These are phyloP conservation scores for Trichophyton benhamiae DNA, from an alignment of 2,329 filamentous ascomycete species.

Conservation along the genomic window DNA sequence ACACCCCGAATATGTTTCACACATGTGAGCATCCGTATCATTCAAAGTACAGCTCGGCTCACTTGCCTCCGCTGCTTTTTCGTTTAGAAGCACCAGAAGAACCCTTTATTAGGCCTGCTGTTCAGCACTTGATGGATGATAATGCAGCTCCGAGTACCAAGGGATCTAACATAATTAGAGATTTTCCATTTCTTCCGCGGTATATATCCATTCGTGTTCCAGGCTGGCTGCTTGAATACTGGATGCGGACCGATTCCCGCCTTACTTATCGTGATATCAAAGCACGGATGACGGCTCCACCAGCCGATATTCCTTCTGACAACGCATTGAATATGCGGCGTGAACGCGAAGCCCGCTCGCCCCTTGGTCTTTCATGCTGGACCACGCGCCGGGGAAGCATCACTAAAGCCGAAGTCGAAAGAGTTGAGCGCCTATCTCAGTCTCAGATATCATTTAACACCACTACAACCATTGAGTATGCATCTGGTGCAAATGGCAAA, in stretches of 20 bases:
- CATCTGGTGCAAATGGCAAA: background rate
- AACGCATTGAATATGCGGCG: conserved; percentile 21
- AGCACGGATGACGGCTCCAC: conserved; percentile 18
- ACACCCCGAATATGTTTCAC: conserved; percentile 11
- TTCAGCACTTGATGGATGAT: conserved; percentile 12
- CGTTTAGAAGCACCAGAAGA: conserved; percentile 13
- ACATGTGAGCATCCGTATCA: conserved; percentile 19
- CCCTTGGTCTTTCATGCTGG: conserved; percentile 21
- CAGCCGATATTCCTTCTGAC: conserved; percentile 13
- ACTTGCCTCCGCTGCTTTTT: conserved; percentile 19
- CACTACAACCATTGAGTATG: conserved; percentile 17
- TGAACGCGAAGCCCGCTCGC: conserved; percentile 18
- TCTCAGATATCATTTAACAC: conserved; percentile 20
- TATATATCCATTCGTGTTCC: conserved; percentile 19
- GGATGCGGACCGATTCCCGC: conserved; percentile 20
- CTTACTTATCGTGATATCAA: conserved; percentile 21
- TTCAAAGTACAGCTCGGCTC: conserved; percentile 11
- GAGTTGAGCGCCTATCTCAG: conserved; percentile 17
- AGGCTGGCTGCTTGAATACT: conserved; percentile 23
- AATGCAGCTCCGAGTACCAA: conserved; percentile 9
- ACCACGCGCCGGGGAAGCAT: conserved; percentile 13
- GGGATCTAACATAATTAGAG: conserved; percentile 14
- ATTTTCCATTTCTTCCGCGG: conserved; percentile 20
- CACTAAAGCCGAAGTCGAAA: conserved; percentile 19
- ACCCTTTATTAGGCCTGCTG: background rate